Evolutionary conservation across 1,284 basidiomycete genomes (phyloP), one percentile per base, ranked within the genome.

Genomic region (Malassezia vespertilionis): DNA sequence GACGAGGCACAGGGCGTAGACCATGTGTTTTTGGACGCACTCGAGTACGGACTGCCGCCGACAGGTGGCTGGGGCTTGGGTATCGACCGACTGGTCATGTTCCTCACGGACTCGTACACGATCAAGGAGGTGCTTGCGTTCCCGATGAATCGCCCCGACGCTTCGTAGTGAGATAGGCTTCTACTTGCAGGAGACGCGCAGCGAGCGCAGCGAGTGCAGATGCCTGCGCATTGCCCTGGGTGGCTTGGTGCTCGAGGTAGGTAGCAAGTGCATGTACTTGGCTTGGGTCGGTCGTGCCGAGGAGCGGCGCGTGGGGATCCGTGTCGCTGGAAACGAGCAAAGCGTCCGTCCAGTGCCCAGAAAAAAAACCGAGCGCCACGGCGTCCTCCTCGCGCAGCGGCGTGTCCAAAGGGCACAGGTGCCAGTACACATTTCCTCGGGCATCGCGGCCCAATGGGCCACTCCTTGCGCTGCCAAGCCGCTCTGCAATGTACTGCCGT

Each of bases 1-100:
- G 93, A 97, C 49, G 93, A 97, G 74, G 91, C 91, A 7, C 91
- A 96, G 74, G 89, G 85, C 26, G 80, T 96, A 52, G 93, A 99
- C 63, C 58, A 63, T 38, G 63, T 66, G 23, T 67, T 69, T 39
- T 58, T 71, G 34, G 67, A 72, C 37, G 88, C 86, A 2, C 81
- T 97, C 58, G 91, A 97, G 74, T 87, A 97, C 71, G 93, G 90
- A 71, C 79, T 97, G 6, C 89, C 93, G 4, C 91, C 93, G 0
- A 96, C 91, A 9, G 91, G 88, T 60, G 91, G 91, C 38, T 65
- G 65, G 67, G 61, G 65, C 21, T 39, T 70, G 15, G 67, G 51
- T 44, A 54, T 54, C 59, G 56, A 56, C 46, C 48, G 60, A 27
- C 47, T 62, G 17, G 41, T 53, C 38, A 57, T 54, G 53, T 59